Percentiles rank a stretch among this genome's conserved stretches.
phyloP scores from a whole-genome alignment of 2,329 filamentous ascomycete species.

The Alternaria sp. region DNA sequence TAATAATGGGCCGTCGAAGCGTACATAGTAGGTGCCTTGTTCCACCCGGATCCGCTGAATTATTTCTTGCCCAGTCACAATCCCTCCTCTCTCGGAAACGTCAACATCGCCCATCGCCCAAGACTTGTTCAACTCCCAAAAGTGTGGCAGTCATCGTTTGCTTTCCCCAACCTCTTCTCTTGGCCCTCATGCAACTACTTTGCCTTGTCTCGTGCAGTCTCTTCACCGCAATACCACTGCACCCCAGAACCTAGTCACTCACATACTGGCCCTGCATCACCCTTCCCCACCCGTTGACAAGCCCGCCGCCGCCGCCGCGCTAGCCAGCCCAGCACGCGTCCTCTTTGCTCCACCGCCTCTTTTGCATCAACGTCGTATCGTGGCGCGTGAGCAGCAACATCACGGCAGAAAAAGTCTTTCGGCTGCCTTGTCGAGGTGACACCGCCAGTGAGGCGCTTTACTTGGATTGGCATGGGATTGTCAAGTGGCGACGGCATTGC shows the following conservation, averaged over 20 bases:
- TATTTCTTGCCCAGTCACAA: conserved; percentile 10
- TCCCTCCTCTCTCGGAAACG: background rate
- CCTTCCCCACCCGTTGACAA: conserved; percentile 17
- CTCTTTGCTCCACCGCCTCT: conserved; percentile 15
- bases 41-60: conserved; percentile 14
- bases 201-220: conserved; percentile 7
- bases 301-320: conserved; percentile 2
- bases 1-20: conserved; percentile 11
- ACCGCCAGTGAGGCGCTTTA: conserved; percentile 7
- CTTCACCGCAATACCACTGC: conserved; percentile 14
- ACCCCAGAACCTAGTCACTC: conserved; percentile 16
- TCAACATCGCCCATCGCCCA: background rate
- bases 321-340: conserved; percentile 10
- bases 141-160: conserved; percentile 8
- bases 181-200: background rate
- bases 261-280: conserved; percentile 16
- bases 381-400: conserved; percentile 1
- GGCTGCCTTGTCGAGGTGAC: conserved; percentile 11
- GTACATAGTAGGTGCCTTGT: conserved; percentile 19
- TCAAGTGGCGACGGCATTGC: conserved; percentile 5
- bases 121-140: background rate
- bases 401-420: conserved; percentile 13
- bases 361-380: conserved; percentile 9
- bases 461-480: conserved; percentile 4
- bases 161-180: conserved; percentile 1